phyloP scores from a whole-genome alignment of 805 yeast genomes.

The Ogataea thermomethanolica region DNA sequence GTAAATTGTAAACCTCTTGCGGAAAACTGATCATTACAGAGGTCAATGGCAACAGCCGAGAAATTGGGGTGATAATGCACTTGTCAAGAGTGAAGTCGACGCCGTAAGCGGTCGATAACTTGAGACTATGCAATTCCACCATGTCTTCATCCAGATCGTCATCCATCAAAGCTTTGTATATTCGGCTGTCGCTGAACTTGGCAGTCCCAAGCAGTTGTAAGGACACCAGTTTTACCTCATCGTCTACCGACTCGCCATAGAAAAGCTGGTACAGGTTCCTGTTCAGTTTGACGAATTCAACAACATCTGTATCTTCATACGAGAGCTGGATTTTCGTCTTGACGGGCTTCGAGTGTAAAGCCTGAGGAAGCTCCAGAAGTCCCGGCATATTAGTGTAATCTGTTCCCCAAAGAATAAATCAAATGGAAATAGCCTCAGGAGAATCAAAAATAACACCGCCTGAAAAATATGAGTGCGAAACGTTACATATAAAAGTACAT shows the following conservation, averaged over 20 bases:
- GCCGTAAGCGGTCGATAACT: slow-evolving; percentile 34
- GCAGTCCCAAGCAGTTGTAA: slow-evolving; percentile 25
- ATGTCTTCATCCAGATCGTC: slow-evolving; percentile 25
- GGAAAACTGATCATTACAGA: slow-evolving; percentile 42
- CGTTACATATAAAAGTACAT: no score
- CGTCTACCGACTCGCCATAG: slow-evolving; percentile 11
- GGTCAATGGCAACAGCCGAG: slow-evolving; percentile 32
- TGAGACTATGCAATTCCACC: slow-evolving; percentile 39
- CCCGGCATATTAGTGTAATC: slow-evolving; percentile 16
- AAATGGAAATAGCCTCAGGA: slow-evolving; percentile 7
- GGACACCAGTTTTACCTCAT: slow-evolving; percentile 15
- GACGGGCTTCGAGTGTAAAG: slow-evolving; percentile 6
- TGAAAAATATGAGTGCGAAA: slow-evolving; percentile 1
- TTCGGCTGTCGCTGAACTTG: slow-evolving; percentile 25
- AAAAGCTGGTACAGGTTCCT: slow-evolving; percentile 9
- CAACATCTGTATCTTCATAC: slow-evolving; percentile 15
- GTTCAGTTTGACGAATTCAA: slow-evolving; percentile 22
- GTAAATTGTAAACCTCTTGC: slow-evolving; percentile 42
- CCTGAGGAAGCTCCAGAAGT: slow-evolving; percentile 3
- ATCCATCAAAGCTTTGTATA: slow-evolving; percentile 36
- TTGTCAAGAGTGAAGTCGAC: slow-evolving; percentile 41
- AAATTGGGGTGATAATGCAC: slow-evolving; percentile 37
- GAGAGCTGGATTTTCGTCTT: slow-evolving; percentile 20
- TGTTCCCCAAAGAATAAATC: slow-evolving; percentile 3
- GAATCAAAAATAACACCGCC: slow-evolving; percentile 4